phyloP scores from a whole-genome alignment of 345 rosid species.

The Theobroma cacao region DNA sequence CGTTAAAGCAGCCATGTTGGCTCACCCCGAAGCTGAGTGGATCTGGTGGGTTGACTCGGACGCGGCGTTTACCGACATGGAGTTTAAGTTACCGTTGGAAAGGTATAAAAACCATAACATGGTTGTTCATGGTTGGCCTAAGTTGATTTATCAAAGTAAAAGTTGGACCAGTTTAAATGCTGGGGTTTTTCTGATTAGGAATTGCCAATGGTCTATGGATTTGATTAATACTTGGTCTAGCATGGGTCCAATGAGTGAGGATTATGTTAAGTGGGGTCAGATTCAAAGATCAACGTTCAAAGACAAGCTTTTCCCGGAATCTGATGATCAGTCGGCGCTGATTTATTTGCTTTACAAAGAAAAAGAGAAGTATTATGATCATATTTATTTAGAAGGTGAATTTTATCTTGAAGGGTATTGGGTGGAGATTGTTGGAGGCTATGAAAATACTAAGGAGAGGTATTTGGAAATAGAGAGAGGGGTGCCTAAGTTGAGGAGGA shows the following conservation, averaged over 20 bases:
- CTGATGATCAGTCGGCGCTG: slow-evolving; percentile 91
- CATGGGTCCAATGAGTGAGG: slow-evolving; percentile 68
- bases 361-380: slow-evolving; percentile 45
- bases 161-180: slow-evolving; percentile 94
- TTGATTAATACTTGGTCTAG: slow-evolving; percentile 71
- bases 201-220: slow-evolving; percentile 99
- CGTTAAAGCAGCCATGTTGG: slow-evolving; percentile 79
- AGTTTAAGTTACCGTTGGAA: slow-evolving; percentile 61
- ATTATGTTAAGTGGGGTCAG: slow-evolving; percentile 63
- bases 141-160: slow-evolving; percentile 47
- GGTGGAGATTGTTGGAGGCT: slow-evolving; percentile 52
- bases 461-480: slow-evolving; percentile 49
- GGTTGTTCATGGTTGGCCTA: slow-evolving; percentile 91
- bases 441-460: slow-evolving; percentile 52
- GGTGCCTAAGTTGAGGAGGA: slow-evolving; percentile 44
- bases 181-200: slow-evolving; percentile 78
- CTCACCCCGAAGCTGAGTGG: slow-evolving; percentile 99
- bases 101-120: slow-evolving; percentile 67
- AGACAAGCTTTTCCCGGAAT: slow-evolving; percentile 79
- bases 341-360: slow-evolving; percentile 54
- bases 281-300: slow-evolving; percentile 66
- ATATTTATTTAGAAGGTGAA: slow-evolving; percentile 72
- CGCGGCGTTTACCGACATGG: slow-evolving; percentile 93
- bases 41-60: slow-evolving; percentile 99
- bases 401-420: slow-evolving; percentile 79